Conservation (phyloP, 495 filamentous ascomycete species). For the Penicillium atrosanguineum region DNA sequence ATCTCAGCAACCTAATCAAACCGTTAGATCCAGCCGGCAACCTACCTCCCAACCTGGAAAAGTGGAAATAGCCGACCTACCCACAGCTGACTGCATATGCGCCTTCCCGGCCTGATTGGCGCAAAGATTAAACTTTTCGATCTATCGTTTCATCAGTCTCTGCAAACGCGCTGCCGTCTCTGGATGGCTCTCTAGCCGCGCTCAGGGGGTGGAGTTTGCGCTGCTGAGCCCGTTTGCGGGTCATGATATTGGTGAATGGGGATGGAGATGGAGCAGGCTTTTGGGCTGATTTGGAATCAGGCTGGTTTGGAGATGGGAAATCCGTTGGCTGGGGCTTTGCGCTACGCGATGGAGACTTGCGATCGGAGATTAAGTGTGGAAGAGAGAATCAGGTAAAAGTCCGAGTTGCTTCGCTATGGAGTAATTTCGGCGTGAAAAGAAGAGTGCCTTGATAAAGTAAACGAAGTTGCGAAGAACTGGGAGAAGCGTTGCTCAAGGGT, state of each 20-base stretch:
- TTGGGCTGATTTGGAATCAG: conserved; percentile 18
- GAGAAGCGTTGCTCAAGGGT: not conserved
- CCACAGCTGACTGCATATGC: conserved; percentile 1
- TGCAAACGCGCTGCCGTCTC: conserved; percentile 5
- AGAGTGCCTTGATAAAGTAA: not conserved
- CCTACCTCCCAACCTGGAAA: conserved; percentile 1
- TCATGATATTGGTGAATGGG: not conserved
- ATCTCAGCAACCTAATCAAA: not conserved
- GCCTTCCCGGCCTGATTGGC: not conserved
- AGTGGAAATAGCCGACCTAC: not conserved
- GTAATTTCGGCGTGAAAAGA: not conserved
- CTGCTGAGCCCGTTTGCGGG: conserved; percentile 14
- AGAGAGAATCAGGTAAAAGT: not conserved
- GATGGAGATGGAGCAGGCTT: conserved; percentile 13
- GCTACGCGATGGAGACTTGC: not conserved
- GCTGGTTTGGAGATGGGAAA: conserved; percentile 11
- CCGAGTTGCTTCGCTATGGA: not conserved
- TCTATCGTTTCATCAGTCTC: not conserved
- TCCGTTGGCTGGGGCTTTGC: not conserved
- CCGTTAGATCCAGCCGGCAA: not conserved
- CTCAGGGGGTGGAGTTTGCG: conserved; percentile 5
- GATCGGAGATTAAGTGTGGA: not conserved
- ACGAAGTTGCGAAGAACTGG: not conserved
- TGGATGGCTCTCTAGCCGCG: not conserved
- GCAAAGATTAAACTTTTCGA: conserved; percentile 3